A percentile compares a stretch with the other conserved stretches of the same genome.
Conservation (phyloP, 2,329 filamentous ascomycete species). For the Claviceps maximensis region DNA sequence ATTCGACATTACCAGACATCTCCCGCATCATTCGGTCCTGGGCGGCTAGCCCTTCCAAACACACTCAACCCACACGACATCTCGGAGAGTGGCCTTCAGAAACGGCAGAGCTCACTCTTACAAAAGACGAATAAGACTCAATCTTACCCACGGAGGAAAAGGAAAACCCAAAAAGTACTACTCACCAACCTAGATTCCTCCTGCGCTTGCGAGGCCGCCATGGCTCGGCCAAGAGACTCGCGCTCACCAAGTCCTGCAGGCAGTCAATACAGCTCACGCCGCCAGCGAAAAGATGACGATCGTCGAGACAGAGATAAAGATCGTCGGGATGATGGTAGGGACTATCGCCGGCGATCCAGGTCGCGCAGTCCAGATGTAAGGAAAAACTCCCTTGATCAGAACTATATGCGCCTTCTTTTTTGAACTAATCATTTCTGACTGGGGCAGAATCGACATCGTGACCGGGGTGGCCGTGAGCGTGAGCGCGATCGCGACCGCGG, state of each 20-base stretch:
- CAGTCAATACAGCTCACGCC: constrained; percentile 64
- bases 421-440: constrained; percentile 24
- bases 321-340: constrained; percentile 35
- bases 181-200: constrained; percentile 26
- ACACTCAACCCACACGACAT: background rate
- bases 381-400: constrained; percentile 9
- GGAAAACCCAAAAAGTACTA: constrained; percentile 20
- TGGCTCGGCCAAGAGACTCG: constrained; percentile 54
- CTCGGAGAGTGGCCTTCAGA: background rate
- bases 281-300: constrained; percentile 47
- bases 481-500: constrained; percentile 32
- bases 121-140: background rate
- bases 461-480: constrained; percentile 27
- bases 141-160: background rate
- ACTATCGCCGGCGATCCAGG: constrained; percentile 42
- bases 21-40: background rate
- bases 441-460: constrained; percentile 44
- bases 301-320: constrained; percentile 41
- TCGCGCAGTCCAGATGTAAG: constrained; percentile 54
- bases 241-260: constrained; percentile 91
- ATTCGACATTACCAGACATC: background rate
- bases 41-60: background rate
- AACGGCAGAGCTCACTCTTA: background rate
- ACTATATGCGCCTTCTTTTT: constrained; percentile 13
- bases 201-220: constrained; percentile 31